Conservation (phyloP, 2,329 filamentous ascomycete species). For the Erysiphe pulchra region DNA sequence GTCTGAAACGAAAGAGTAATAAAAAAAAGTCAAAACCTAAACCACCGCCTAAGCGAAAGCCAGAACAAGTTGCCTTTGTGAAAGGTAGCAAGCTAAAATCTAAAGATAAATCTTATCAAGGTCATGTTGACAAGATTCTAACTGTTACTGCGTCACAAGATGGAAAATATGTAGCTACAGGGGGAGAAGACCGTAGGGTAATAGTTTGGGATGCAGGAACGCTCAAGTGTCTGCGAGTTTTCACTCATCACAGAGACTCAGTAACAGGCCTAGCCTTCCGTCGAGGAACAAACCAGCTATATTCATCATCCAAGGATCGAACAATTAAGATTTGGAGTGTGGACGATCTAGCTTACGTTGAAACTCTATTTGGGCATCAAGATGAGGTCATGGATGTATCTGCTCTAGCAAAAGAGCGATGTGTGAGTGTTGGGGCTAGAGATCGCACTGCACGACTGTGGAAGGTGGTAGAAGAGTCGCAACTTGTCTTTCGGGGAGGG, state of each 20-base stretch:
- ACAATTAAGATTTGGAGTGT: conserved; percentile 92
- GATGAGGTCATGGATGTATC: conserved; percentile 70
- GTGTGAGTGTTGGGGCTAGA: conserved; percentile 69
- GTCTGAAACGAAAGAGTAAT: conserved; percentile 21
- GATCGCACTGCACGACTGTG: conserved; percentile 81
- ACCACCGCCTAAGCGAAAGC: conserved; percentile 32
- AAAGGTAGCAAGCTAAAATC: conserved; percentile 34
- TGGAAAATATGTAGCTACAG: conserved; percentile 75
- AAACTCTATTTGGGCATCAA: conserved; percentile 90
- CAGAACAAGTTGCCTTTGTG: conserved; percentile 33
- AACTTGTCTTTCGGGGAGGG: conserved; percentile 82
- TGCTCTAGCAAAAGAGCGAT: conserved; percentile 62
- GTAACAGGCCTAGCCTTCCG: conserved; percentile 71
- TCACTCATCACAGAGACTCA: conserved; percentile 75
- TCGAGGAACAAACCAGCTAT: conserved; percentile 71
- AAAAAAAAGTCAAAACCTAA: conserved; percentile 34
- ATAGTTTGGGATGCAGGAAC: conserved; percentile 71
- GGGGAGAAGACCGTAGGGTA: conserved; percentile 59
- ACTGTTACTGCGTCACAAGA: conserved; percentile 70
- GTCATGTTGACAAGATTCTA: conserved; percentile 60
- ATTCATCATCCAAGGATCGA: conserved; percentile 70
- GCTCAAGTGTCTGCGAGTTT: conserved; percentile 55
- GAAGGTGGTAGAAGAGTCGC: conserved; percentile 90
- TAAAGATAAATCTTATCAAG: conserved; percentile 39
- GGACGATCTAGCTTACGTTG: conserved; percentile 77